A percentile compares a stretch with the other conserved stretches of the same genome.
Evolutionary conservation across 192 early-diverging fungal species (phyloP).

Genomic region (Rhizophagus sp.): DNA sequence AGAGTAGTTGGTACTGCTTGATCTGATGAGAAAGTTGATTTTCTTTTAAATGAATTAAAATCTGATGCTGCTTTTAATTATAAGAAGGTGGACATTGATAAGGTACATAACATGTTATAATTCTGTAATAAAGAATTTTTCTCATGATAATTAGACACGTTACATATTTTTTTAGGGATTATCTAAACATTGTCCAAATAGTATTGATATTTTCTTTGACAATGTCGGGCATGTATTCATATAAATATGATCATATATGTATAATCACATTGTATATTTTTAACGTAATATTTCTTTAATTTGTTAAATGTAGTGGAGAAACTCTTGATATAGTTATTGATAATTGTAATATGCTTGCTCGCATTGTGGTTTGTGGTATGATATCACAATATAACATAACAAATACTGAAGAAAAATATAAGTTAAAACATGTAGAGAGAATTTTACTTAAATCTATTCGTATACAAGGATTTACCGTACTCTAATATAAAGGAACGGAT

Average conservation of each 20-base stretch:
- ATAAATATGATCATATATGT: neutral
- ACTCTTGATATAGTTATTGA: constrained; percentile 71
- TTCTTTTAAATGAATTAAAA: constrained; percentile 63
- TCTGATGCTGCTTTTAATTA: constrained; percentile 93
- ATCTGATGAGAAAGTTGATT: constrained; percentile 80
- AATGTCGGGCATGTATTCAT: constrained; percentile 57
- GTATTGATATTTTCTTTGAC: constrained; percentile 89
- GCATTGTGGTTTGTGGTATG: constrained; percentile 76
- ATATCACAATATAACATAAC: constrained; percentile 67
- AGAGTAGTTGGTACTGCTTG: constrained; percentile 90
- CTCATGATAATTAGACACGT: neutral
- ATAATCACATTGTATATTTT: too few relatives aligned
- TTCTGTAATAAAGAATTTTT: neutral
- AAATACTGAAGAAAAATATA: constrained; percentile 46
- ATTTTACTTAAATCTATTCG: constrained; percentile 51
- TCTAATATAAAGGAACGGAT: constrained; percentile 31
- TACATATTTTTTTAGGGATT: constrained; percentile 33
- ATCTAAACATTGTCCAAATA: constrained; percentile 65
- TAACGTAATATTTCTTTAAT: neutral
- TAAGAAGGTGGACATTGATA: constrained; percentile 64
- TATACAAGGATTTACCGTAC: constrained; percentile 58
- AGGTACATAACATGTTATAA: constrained; percentile 14
- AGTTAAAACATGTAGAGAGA: constrained; percentile 50
- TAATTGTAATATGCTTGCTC: constrained; percentile 62
- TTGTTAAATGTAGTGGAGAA: constrained; percentile 54